These are phyloP conservation scores for Sanghuangporus weigelae DNA, from an alignment of 1,284 basidiomycete species.

Conservation along the genomic window DNA sequence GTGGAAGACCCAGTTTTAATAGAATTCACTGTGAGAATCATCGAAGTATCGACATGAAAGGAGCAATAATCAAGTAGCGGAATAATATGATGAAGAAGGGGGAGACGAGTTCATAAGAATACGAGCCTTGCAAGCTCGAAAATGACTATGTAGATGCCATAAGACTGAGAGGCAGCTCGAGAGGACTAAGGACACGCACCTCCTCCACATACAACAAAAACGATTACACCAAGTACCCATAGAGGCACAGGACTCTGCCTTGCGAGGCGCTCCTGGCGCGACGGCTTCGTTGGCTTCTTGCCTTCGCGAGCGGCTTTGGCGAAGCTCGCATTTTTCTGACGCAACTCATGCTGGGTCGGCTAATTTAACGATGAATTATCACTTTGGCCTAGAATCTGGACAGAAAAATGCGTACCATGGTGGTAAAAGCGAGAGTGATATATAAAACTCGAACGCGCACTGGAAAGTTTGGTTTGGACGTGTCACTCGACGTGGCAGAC, in stretches of 20 bases:
- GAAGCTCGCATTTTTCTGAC: slow-evolving; percentile 73
- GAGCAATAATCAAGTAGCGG: neutral
- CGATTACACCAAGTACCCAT: slow-evolving; percentile 61
- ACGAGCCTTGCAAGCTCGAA: slow-evolving; percentile 65
- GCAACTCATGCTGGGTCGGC: slow-evolving; percentile 69
- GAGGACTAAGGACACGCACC: slow-evolving; percentile 39
- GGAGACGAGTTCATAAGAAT: slow-evolving; percentile 44
- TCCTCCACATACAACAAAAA: slow-evolving; percentile 75
- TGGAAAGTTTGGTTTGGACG: neutral
- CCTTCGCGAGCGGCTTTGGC: slow-evolving; percentile 63
- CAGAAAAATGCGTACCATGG: slow-evolving; percentile 28
- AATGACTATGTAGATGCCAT: slow-evolving; percentile 41
- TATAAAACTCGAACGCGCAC: neutral
- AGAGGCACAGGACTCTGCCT: slow-evolving; percentile 67
- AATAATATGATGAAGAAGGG: neutral
- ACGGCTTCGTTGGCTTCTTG: slow-evolving; percentile 67
- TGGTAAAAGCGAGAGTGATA: slow-evolving; percentile 7
- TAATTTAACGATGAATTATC: slow-evolving; percentile 16
- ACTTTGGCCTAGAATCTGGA: neutral
- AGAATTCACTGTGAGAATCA: neutral
- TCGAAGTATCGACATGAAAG: neutral
- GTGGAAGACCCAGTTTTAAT: neutral
- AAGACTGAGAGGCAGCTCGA: neutral
- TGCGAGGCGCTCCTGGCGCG: slow-evolving; percentile 61
- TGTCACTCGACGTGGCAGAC: slow-evolving; percentile 16